Evolutionary conservation across 2,329 filamentous ascomycete genomes (phyloP), one percentile per base, ranked within the genome.

Genomic region (Cordyceps tenuipes): DNA sequence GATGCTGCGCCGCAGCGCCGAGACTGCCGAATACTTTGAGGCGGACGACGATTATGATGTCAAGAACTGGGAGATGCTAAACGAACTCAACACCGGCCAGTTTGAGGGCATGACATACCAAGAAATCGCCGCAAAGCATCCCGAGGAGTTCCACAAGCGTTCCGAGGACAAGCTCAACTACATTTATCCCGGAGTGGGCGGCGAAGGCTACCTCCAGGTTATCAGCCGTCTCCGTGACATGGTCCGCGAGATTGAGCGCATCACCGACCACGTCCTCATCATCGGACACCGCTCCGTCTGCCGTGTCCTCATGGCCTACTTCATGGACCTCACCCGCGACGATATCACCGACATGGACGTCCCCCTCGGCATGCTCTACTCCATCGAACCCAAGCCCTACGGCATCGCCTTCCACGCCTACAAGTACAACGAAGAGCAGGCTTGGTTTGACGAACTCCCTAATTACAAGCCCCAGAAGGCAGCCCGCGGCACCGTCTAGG

Each of bases 31-130:
- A 64, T 88, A 89, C 71, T 99, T 97, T 71, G 89, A 96, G 66
- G 81, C 78, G 0, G 94, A 97, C 64, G 93, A 97, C 23, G 90
- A 96, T 58, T 96, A 93, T 71, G 94, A 97, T 65, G 87, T 95
- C 67, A 99, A 99, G 77, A 90, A 96, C 66, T 96, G 93, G 91
- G 89, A 92, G 68, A 96, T 96, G 90, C 82, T 99, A 56, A 96
- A 99, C 69, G 94, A 99, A 74, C 84, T 99, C 53, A 95, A 97
- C 67, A 88, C 93, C 0, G 94, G 94, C 15, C 82, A 85, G 54
- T 96, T 97, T 76, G 94, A 99, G 70, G 93, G 94, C 55, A 85
- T 97, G 79, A 97, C 94, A 0, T 97, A 99, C 72, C 83, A 89
- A 2, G 90, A 96, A 67, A 97, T 99, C 66, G 87, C 86, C 60